phyloP scores from a whole-genome alignment of 148 eudicot genomes.

The Fallopia convolvulus region DNA sequence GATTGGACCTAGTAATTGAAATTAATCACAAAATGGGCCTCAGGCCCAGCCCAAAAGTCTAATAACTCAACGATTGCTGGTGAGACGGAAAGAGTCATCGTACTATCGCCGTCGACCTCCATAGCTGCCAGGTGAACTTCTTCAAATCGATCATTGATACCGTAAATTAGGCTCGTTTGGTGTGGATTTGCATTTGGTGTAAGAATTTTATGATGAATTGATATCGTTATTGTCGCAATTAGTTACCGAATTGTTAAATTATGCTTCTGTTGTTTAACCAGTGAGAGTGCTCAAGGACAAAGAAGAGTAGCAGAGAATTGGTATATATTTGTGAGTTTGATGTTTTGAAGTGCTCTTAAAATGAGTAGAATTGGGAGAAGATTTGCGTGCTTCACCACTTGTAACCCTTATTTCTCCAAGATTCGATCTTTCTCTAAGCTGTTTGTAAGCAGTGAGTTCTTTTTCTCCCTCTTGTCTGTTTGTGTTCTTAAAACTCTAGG shows the following conservation, averaged over 20 bases:
- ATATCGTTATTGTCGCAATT: not conserved
- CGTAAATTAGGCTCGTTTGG: not conserved
- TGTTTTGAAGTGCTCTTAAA: not conserved
- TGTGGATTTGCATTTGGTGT: not conserved
- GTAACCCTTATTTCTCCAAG: slow-evolving; percentile 9
- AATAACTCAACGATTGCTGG: not conserved
- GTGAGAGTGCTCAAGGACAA: not conserved
- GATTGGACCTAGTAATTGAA: not conserved
- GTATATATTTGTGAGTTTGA: not conserved
- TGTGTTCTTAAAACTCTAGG: not conserved
- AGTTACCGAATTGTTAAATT: not conserved
- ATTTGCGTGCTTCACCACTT: slow-evolving; percentile 8
- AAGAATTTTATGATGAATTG: not conserved
- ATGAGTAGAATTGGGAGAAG: slow-evolving; percentile 20
- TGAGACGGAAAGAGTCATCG: too few species aligned
- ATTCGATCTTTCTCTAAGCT: slow-evolving; percentile 30
- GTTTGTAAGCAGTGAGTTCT: slow-evolving; percentile 45
- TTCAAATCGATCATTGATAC: not conserved
- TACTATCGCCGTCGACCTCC: not conserved
- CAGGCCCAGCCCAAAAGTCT: not conserved
- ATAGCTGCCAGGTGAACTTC: not conserved
- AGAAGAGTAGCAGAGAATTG: not conserved
- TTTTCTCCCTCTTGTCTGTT: slow-evolving; percentile 13
- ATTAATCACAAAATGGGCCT: not conserved
- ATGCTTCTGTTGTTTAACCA: not conserved